These are phyloP conservation scores for Conticribra guillardii DNA, from an alignment of 108 stramenopile genomes.

Conservation along the genomic window DNA sequence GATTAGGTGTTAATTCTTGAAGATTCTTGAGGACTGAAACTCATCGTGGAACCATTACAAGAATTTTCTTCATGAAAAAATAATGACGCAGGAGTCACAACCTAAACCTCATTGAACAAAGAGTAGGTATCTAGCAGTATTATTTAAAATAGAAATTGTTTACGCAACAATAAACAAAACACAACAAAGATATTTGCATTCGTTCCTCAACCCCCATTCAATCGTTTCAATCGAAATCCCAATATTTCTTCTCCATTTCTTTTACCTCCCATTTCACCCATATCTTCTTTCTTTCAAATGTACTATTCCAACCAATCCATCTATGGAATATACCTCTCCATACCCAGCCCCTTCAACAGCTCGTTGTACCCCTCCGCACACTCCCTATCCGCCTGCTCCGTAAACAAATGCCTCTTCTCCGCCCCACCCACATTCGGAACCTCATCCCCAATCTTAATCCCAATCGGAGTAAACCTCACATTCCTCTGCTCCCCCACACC, in stretches of 20 bases:
- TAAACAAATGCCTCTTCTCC: conserved; percentile 74
- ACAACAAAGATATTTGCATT: no score
- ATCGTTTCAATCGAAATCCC: no score
- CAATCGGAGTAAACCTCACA: conserved; percentile 85
- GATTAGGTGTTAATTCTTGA: no score
- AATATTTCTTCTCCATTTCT: not conserved
- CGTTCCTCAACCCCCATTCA: no score
- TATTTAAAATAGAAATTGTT: no score
- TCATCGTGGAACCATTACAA: no score
- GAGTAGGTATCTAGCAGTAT: no score
- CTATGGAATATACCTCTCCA: conserved; percentile 47
- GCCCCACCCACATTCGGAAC: conserved; percentile 72
- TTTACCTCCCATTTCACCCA: not conserved
- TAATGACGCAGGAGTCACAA: no score
- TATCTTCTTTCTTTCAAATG: not conserved
- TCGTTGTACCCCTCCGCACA: conserved; percentile 61
- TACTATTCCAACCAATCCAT: not conserved
- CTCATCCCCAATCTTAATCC: conserved; percentile 74
- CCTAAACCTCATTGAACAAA: no score
- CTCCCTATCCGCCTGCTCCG: conserved; percentile 57
- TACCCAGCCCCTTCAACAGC: conserved; percentile 48
- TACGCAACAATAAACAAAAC: no score
- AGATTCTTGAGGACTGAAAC: no score
- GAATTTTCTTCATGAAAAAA: no score
- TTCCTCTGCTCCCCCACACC: conserved; percentile 86